Percentiles rank a stretch among this genome's conserved stretches.
phyloP scores from a whole-genome alignment of 1,284 basidiomycete genomes.

The Moesziomyces parantarcticus region DNA sequence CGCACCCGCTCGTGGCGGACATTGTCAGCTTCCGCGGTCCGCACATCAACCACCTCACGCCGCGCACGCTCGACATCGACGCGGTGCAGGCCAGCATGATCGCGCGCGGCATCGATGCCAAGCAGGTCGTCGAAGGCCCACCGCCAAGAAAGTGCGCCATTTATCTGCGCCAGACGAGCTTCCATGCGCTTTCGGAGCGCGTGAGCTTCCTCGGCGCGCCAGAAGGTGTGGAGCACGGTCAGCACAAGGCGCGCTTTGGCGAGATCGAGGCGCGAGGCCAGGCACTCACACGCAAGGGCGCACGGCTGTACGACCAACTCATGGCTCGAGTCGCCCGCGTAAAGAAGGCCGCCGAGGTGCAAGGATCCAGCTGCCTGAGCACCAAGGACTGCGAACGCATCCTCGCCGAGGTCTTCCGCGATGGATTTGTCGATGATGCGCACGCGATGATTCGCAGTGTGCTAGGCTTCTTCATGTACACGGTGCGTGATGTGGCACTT shows the following conservation, averaged over 20 bases:
- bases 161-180: constrained; percentile 69
- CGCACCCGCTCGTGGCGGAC: constrained; percentile 69
- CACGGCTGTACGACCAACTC: constrained; percentile 32
- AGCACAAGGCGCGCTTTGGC: constrained; percentile 70
- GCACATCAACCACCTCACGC: constrained; percentile 71
- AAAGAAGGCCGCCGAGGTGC: constrained; percentile 20
- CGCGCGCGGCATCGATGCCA: constrained; percentile 68
- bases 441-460: constrained; percentile 65
- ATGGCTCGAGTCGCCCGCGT: constrained; percentile 61
- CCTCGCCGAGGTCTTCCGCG: constrained; percentile 55
- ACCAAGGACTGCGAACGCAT: constrained; percentile 47
- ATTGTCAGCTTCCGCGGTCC: constrained; percentile 69
- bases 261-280: constrained; percentile 70
- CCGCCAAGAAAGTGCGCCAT: constrained; percentile 67
- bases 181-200: constrained; percentile 69
- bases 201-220: constrained; percentile 64
- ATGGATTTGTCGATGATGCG: constrained; percentile 64
- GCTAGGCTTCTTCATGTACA: constrained; percentile 54
- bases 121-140: constrained; percentile 69
- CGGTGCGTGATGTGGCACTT: constrained; percentile 6
- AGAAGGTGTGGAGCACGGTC: constrained; percentile 39
- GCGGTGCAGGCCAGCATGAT: constrained; percentile 69
- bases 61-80: constrained; percentile 70
- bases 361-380: neutral
- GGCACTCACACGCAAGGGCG: constrained; percentile 68